Evolutionary conservation across 2,329 filamentous ascomycete genomes (phyloP).

Genomic region (Pestalotiopsis sp.): DNA sequence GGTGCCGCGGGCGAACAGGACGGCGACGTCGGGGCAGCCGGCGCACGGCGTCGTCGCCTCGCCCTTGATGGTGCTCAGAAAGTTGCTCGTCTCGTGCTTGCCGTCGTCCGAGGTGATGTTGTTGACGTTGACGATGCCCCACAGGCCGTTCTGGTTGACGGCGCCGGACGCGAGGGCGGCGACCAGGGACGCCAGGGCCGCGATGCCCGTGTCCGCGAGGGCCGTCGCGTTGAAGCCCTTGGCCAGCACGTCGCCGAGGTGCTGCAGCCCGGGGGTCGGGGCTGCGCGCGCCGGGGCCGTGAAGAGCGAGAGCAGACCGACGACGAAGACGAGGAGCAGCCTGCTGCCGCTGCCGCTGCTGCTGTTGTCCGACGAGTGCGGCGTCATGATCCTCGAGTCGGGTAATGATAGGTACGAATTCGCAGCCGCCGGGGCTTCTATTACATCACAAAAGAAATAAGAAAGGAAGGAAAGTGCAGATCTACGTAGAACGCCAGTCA

Average conservation of each 20-base stretch:
- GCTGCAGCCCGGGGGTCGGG: background rate
- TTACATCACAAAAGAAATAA: background rate
- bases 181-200: conserved; percentile 11
- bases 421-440: background rate
- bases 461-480: background rate
- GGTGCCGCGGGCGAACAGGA: conserved; percentile 32
- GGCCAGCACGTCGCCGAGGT: background rate
- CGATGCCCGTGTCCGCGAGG: background rate
- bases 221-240: background rate
- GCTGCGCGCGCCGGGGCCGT: background rate
- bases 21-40: conserved; percentile 21
- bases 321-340: background rate
- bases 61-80: background rate
- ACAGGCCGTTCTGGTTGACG: conserved; percentile 14
- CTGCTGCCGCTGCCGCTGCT: background rate
- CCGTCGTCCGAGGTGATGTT: conserved; percentile 12
- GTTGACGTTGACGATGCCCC: conserved; percentile 12
- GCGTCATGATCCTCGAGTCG: background rate
- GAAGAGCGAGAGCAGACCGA: background rate
- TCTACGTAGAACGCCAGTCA: background rate
- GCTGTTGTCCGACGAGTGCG: background rate
- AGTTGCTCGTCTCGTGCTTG: conserved; percentile 1
- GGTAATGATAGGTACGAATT: background rate
- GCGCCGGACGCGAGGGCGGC: conserved; percentile 17
- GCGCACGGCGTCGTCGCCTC: background rate